Evolutionary conservation across 1,284 basidiomycete genomes (phyloP), one percentile per base, ranked within the genome.

Genomic region (Ustilago xerochloae): DNA sequence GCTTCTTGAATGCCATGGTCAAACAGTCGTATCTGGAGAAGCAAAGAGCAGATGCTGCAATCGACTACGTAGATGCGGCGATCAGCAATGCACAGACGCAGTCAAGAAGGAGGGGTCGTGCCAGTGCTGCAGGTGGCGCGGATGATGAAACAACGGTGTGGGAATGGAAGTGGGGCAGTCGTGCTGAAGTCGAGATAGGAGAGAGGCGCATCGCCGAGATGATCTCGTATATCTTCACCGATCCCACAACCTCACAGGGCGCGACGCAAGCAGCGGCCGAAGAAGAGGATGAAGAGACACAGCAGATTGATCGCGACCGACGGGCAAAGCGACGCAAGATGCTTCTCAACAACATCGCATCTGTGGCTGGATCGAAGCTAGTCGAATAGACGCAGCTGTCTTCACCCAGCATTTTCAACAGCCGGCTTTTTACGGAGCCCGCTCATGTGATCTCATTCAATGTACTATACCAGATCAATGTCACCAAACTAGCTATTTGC

Each of bases 81-180:
- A 57, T 60, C 33, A 63, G 47, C 32, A 60, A 69, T 45, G 51
- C 50, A 2, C 59, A 61, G 35, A 65, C 54, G 15, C 59, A 59
- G 33, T 35, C 26, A 7, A 57, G 65, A 24, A 41, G 62, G 16
- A 43, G 71, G 41, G 68, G 59, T 15, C 63, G 72, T 1, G 12
- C 35, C 2, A 59, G 62, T 28, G 65, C 56, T 38, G 57, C 36
- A 0, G 63, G 41, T 2, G 59, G 41, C 18, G 57, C 53, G 0
- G 72, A 61, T 1, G 83, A 81, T 18, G 78, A 80, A 20, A 41
- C 33, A 3, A 53, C 51, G 4, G 45, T 82, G 33, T 73, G 70
- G 70, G 84, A 83, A 43, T 85, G 81, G 79, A 53, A 78, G 24
- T 85, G 84, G 84, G 84, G 84, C 6, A 74, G 79, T 35, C 49